phyloP scores from a whole-genome alignment of 2,329 filamentous ascomycete species.

The Colletotrichum sp. region DNA sequence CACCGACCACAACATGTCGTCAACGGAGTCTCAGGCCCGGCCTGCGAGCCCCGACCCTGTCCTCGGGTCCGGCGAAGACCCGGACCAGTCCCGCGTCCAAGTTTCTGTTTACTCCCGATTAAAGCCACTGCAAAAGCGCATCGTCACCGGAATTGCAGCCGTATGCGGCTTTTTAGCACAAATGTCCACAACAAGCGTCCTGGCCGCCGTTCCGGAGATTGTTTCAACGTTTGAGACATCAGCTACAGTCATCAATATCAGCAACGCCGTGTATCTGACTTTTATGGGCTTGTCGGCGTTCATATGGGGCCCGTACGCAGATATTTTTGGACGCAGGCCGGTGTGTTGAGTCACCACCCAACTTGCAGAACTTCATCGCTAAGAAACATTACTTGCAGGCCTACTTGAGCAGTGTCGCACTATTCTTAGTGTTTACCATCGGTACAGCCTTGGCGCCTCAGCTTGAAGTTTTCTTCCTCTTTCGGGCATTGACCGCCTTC shows the following conservation, averaged over 20 bases:
- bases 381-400: conserved; percentile 41
- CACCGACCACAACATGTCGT: neutral
- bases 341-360: conserved; percentile 43
- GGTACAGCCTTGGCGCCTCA: conserved; percentile 76
- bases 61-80: neutral
- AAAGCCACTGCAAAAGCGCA: neutral
- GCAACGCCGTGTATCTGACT: conserved; percentile 75
- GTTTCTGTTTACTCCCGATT: neutral
- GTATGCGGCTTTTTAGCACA: conserved; percentile 71
- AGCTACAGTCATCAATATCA: conserved; percentile 73
- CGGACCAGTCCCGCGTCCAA: neutral
- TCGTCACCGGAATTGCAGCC: conserved; percentile 26
- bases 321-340: conserved; percentile 64
- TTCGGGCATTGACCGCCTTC: conserved; percentile 76
- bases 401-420: conserved; percentile 61
- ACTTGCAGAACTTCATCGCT: neutral
- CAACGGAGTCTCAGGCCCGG: neutral
- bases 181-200: conserved; percentile 74
- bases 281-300: conserved; percentile 75
- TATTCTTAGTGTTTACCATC: conserved; percentile 72
- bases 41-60: neutral
- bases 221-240: conserved; percentile 68
- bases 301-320: conserved; percentile 76
- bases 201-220: conserved; percentile 78
- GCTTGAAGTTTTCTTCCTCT: conserved; percentile 73